Evolutionary conservation across 169 alveolate genomes (phyloP).

Genomic region (Eimeria tenella): DNA sequence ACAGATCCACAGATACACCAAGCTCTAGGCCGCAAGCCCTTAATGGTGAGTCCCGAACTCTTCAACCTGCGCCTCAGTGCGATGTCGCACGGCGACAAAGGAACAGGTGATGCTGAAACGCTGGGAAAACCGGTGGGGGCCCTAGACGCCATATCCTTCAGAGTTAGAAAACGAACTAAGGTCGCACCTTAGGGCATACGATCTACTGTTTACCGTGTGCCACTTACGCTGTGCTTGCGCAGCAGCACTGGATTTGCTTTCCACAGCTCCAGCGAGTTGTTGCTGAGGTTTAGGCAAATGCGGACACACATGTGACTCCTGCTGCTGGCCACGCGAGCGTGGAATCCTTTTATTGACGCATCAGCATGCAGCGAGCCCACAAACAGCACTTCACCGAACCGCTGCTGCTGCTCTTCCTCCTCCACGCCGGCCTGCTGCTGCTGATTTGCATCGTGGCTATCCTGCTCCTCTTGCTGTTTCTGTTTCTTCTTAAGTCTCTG

Average conservation of each 20-base stretch:
- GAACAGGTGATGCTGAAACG: too few relatives aligned
- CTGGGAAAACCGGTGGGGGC: neutral
- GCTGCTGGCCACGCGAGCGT: slow-evolving; percentile 54
- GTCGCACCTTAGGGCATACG: neutral
- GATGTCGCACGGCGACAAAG: too few relatives aligned
- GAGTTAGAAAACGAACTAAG: neutral
- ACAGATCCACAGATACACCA: neutral
- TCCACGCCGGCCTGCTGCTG: neutral
- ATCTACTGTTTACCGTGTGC: neutral
- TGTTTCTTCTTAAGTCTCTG: neutral
- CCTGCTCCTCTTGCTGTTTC: slow-evolving; percentile 18
- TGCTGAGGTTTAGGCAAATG: slow-evolving; percentile 31
- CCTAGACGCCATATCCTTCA: neutral
- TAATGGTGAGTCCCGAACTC: neutral
- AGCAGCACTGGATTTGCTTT: neutral
- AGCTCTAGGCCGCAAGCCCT: neutral
- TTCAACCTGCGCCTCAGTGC: neutral
- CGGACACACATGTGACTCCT: neutral
- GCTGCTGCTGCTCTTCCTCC: slow-evolving; percentile 13
- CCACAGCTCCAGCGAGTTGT: slow-evolving; percentile 68
- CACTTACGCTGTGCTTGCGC: neutral
- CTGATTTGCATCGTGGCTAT: neutral
- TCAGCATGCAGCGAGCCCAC: slow-evolving; percentile 48
- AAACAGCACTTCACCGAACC: neutral
- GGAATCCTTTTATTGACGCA: slow-evolving; percentile 35